phyloP scores from a whole-genome alignment of 352 stramenopile species.

The Phytophthora foliorum region DNA sequence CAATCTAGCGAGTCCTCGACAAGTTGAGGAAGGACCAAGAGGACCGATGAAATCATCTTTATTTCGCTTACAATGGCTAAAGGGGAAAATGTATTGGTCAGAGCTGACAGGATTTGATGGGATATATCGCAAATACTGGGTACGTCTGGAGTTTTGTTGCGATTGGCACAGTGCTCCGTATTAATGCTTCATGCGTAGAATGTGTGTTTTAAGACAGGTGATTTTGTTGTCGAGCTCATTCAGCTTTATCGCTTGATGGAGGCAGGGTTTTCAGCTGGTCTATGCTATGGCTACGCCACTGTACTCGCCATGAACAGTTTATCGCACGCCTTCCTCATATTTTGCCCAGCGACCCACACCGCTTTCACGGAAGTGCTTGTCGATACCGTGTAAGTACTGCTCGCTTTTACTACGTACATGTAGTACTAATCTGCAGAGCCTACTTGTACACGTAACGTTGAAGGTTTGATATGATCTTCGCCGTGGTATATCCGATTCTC shows the following conservation, averaged over 20 bases:
- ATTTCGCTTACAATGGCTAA: neutral
- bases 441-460: neutral
- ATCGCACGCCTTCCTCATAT: slow-evolving; percentile 22
- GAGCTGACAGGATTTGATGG: slow-evolving; percentile 19
- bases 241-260: slow-evolving; percentile 29
- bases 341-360: slow-evolving; percentile 6
- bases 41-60: neutral
- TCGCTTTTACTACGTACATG: too few species aligned
- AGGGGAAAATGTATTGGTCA: neutral
- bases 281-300: slow-evolving; percentile 18
- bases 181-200: slow-evolving; percentile 3
- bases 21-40: neutral
- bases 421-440: neutral
- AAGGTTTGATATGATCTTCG: slow-evolving; percentile 40
- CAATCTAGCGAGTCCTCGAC: too few species aligned
- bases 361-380: slow-evolving; percentile 37
- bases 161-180: neutral
- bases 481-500: slow-evolving; percentile 30
- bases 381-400: slow-evolving; percentile 38
- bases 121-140: slow-evolving; percentile 14
- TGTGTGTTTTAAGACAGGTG: slow-evolving; percentile 20
- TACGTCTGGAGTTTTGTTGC: neutral
- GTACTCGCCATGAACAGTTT: slow-evolving; percentile 24
- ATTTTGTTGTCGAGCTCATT: slow-evolving; percentile 23
- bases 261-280: slow-evolving; percentile 8